These are phyloP conservation scores for Leersia perrieri DNA, from an alignment of 176 grass and related monocot species.

Conservation along the genomic window DNA sequence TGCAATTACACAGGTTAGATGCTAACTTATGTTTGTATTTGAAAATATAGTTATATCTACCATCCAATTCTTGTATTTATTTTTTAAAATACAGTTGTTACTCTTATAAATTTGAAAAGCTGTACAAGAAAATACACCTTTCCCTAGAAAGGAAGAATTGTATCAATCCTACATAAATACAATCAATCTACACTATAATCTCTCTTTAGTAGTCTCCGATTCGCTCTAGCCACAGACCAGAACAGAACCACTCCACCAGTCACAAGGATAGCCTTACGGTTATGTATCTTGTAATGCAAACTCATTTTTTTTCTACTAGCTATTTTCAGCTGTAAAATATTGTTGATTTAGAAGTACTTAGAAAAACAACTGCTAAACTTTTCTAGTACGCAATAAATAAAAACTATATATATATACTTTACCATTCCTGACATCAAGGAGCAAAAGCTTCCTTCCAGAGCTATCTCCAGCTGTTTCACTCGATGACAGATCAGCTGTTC, in stretches of 20 bases:
- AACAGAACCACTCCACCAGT: not conserved
- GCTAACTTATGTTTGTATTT: not conserved
- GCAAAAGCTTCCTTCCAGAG: conserved; percentile 48
- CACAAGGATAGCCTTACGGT: not conserved
- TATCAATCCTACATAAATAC: not conserved
- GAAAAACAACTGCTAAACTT: not conserved
- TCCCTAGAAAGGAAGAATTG: not conserved
- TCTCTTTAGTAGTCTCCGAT: not conserved
- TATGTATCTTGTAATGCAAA: not conserved
- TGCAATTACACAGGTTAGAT: not conserved
- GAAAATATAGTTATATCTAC: not conserved
- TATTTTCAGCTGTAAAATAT: not conserved
- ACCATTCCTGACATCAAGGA: conserved; percentile 97
- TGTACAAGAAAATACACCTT: not conserved
- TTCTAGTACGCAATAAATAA: not conserved
- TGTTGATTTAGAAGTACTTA: not conserved
- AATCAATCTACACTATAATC: not conserved
- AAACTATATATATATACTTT: conserved; percentile 35
- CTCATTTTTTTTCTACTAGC: not conserved
- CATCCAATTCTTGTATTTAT: not conserved
- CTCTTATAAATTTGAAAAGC: not conserved
- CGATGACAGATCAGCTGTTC: conserved; percentile 31
- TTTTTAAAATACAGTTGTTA: not conserved
- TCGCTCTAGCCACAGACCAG: not conserved
- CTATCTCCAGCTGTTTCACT: conserved; percentile 12